Percentiles rank a stretch among this genome's conserved stretches.
Conservation (phyloP, 2,329 filamentous ascomycete species). For the Rosellinia necatrix region DNA sequence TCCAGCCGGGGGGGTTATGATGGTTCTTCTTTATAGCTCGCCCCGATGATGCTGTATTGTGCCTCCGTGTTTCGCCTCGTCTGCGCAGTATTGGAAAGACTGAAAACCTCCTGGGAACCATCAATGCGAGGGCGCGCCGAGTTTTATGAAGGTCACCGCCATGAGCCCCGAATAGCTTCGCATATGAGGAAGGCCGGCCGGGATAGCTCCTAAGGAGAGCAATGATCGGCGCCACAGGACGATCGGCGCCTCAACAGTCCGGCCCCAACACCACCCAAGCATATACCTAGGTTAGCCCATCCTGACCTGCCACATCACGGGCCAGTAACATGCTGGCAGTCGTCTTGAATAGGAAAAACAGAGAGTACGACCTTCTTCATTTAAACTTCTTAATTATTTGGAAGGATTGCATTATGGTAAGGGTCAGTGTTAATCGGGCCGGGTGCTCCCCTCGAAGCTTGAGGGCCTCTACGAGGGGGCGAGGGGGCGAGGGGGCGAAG, state of each 20-base stretch:
- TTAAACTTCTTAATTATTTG: constrained; percentile 5
- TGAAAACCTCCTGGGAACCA: no score
- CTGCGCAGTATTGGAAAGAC: neutral
- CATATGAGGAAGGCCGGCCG: constrained; percentile 2
- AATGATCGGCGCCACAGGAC: constrained; percentile 8
- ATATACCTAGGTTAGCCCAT: no score
- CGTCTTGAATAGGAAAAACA: constrained; percentile 18
- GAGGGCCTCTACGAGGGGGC: no score
- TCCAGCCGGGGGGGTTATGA: neutral
- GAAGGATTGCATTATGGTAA: constrained; percentile 2
- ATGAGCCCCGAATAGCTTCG: constrained; percentile 4
- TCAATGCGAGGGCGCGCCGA: neutral
- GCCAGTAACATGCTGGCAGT: constrained; percentile 22
- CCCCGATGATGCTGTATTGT: neutral
- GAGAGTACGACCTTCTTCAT: constrained; percentile 24
- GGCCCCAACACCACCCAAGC: no score
- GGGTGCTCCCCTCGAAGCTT: constrained; percentile 3
- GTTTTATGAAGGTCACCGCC: constrained; percentile 5
- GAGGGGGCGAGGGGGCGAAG: no score
- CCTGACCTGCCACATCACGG: constrained; percentile 12
- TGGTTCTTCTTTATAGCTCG: neutral
- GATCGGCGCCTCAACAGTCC: neutral
- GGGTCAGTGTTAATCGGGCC: constrained; percentile 12
- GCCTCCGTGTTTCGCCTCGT: neutral
- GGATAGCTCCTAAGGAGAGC: neutral